Conservation (phyloP, 176 grass and related monocot genomes). For the Lolium perenne region DNA sequence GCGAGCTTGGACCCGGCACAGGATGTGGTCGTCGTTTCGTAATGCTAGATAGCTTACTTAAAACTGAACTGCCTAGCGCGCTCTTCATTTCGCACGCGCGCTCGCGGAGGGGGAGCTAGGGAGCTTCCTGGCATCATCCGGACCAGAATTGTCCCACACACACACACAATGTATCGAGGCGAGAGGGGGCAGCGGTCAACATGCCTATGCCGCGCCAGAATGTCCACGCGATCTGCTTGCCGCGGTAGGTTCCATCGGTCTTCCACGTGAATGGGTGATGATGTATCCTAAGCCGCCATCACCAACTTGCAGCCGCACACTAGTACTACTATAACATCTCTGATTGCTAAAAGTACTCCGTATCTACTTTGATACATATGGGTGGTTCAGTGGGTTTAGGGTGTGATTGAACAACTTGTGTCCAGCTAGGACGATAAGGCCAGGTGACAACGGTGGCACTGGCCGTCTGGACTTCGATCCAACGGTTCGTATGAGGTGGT, state of each 20-base stretch:
- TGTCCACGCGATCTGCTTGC: neutral
- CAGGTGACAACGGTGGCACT: neutral
- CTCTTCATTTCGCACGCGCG: neutral
- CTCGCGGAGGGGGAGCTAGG: neutral
- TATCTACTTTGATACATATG: neutral
- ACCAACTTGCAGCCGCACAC: neutral
- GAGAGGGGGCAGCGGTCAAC: constrained; percentile 15
- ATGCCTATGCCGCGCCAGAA: neutral
- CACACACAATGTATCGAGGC: too few species aligned
- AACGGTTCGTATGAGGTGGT: neutral
- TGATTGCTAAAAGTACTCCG: neutral
- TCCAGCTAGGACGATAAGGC: constrained; percentile 14
- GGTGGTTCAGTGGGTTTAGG: neutral
- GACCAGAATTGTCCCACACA: neutral
- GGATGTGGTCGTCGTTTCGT: neutral
- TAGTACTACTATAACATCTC: neutral
- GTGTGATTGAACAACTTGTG: neutral
- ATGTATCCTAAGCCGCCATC: neutral
- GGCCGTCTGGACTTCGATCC: neutral
- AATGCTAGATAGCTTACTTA: neutral
- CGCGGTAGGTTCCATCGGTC: neutral
- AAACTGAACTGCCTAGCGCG: neutral
- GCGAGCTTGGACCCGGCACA: constrained; percentile 40
- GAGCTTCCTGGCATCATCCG: constrained; percentile 37
- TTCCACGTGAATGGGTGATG: too few species aligned